phyloP scores from a whole-genome alignment of 441 rosid genomes.

The Omphalea diandra region DNA sequence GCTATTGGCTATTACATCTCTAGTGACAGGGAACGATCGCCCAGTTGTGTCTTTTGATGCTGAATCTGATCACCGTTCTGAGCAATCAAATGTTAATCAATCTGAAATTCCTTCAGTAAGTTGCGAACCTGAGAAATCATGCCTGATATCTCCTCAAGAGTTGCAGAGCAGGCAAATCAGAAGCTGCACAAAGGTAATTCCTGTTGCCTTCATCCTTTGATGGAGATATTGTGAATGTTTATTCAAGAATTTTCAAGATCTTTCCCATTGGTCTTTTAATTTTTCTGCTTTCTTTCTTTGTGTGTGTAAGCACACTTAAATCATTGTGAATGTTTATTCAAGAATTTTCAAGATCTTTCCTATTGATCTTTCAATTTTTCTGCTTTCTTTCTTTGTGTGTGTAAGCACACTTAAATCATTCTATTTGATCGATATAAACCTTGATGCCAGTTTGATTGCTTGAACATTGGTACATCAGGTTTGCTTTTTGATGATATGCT shows the following conservation, averaged over 20 bases:
- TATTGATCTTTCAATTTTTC: background rate
- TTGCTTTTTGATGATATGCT: background rate
- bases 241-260: background rate
- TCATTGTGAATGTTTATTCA: too few species aligned
- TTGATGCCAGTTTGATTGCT: background rate
- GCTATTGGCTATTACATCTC: conserved; percentile 42
- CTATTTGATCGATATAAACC: background rate
- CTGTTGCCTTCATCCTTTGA: background rate
- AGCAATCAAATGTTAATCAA: conserved; percentile 57
- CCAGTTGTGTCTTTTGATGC: conserved; percentile 55
- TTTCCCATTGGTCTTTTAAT: background rate
- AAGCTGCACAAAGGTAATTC: conserved; percentile 88
- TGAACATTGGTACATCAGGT: background rate
- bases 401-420: background rate
- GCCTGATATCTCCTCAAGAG: conserved; percentile 81
- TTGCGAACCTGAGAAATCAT: conserved; percentile 83
- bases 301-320: background rate
- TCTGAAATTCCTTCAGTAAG: conserved; percentile 62
- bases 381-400: background rate
- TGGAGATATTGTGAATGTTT: background rate
- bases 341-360: background rate
- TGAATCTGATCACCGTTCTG: conserved; percentile 70
- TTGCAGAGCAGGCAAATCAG: conserved; percentile 85
- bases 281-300: background rate
- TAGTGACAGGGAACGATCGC: conserved; percentile 43